Percentiles rank a stretch among this genome's conserved stretches.
Conservation (phyloP, 108 stramenopile genomes). For the Nitzschia sp. region DNA sequence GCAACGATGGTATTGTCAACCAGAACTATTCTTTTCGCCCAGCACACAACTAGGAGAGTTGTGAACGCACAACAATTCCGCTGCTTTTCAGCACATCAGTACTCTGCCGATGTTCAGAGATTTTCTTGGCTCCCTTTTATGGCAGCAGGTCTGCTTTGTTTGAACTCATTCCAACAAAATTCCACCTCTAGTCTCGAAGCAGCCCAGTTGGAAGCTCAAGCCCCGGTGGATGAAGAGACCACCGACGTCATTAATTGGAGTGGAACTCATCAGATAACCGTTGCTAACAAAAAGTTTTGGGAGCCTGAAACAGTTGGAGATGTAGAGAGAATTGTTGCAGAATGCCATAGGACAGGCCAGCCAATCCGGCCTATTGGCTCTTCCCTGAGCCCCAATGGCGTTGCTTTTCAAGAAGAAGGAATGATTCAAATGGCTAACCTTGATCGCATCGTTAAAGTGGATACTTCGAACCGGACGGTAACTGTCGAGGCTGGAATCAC, state of each 20-base stretch:
- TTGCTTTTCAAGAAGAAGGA: slow-evolving; percentile 73
- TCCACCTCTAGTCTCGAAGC: neutral
- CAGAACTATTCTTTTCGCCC: too few relatives aligned
- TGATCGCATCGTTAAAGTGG: slow-evolving; percentile 78
- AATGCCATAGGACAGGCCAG: slow-evolving; percentile 54
- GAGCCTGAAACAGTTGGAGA: slow-evolving; percentile 77
- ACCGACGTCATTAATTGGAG: slow-evolving; percentile 84
- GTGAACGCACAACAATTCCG: too few relatives aligned
- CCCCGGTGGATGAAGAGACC: slow-evolving; percentile 38
- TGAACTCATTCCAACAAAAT: neutral
- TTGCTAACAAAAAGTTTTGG: slow-evolving; percentile 53
- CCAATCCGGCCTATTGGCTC: slow-evolving; percentile 90
- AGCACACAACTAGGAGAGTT: too few relatives aligned
- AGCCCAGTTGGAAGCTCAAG: too few relatives aligned
- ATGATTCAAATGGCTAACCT: slow-evolving; percentile 87
- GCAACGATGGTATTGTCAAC: too few relatives aligned
- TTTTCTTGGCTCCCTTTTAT: too few relatives aligned
- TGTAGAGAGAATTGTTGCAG: slow-evolving; percentile 54
- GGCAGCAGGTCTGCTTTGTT: too few relatives aligned
- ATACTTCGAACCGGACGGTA: slow-evolving; percentile 75
- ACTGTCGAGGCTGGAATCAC: slow-evolving; percentile 93
- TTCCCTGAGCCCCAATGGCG: slow-evolving; percentile 94
- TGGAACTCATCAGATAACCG: slow-evolving; percentile 72
- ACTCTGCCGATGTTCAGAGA: too few relatives aligned
- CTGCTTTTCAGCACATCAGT: too few relatives aligned